Evolutionary conservation across 2,329 filamentous ascomycete genomes (phyloP).

Genomic region (Fusarium sp.): DNA sequence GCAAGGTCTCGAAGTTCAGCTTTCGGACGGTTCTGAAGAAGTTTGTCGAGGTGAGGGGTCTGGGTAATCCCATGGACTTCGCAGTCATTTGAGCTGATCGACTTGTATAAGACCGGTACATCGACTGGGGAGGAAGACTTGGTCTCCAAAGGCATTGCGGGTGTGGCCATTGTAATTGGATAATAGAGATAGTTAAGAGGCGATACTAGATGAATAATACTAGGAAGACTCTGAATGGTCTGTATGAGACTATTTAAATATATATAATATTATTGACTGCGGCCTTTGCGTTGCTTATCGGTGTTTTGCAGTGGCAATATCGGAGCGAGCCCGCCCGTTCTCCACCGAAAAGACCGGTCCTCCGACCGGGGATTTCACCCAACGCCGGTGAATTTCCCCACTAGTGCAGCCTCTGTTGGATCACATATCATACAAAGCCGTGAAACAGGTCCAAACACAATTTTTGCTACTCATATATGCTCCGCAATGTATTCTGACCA

Average conservation of each 20-base stretch:
- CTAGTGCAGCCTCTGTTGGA: no score
- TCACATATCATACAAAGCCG: no score
- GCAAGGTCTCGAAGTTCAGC: constrained; percentile 20
- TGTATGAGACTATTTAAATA: not conserved
- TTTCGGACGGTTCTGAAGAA: constrained; percentile 22
- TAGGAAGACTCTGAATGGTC: not conserved
- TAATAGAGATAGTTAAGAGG: no score
- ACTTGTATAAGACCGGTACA: not conserved
- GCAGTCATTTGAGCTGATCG: constrained; percentile 16
- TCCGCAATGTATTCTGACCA: no score
- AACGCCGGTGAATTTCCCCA: not conserved
- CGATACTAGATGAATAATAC: not conserved
- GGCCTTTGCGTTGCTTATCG: not conserved
- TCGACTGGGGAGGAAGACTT: not conserved
- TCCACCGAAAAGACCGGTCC: constrained; percentile 1
- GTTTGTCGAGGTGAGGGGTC: constrained; percentile 28
- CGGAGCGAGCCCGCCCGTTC: not conserved
- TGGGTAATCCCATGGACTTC: constrained; percentile 8
- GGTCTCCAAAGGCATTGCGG: not conserved
- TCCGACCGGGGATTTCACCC: constrained; percentile 8
- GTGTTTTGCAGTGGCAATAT: not conserved
- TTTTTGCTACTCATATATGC: no score
- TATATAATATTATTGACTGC: not conserved
- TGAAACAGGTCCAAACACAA: no score
- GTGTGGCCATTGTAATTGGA: constrained; percentile 1